These are phyloP conservation scores for Cardamine chenopodiifolia DNA, from an alignment of 345 rosid species.

Conservation along the genomic window DNA sequence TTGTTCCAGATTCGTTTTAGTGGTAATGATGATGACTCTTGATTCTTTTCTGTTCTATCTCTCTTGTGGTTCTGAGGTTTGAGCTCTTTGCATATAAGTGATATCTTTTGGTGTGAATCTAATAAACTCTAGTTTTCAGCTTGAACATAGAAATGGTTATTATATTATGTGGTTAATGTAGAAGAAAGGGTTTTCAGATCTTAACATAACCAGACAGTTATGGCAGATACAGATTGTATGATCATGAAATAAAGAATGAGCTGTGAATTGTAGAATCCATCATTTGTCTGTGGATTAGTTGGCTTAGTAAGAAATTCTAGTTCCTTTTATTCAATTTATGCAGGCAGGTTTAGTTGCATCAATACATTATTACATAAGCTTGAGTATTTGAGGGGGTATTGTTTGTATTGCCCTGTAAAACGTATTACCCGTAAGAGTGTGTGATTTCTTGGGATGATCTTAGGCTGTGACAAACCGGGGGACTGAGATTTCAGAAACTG, in stretches of 20 bases:
- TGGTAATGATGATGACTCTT: no score
- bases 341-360: slow-evolving; percentile 5
- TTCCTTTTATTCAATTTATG: not conserved
- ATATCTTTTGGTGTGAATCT: not conserved
- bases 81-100: slow-evolving; percentile 8
- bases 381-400: slow-evolving; percentile 2
- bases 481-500: slow-evolving; percentile 51
- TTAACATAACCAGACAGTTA: no score
- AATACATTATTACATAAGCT: not conserved
- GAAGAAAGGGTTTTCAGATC: not conserved
- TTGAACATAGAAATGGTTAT: not conserved
- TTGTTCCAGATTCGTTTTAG: slow-evolving; percentile 28
- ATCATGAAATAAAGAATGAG: not conserved
- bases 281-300: not conserved
- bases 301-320: not conserved
- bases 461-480: slow-evolving; percentile 54
- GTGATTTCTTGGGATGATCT: slow-evolving; percentile 41
- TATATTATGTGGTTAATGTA: slow-evolving; percentile 6
- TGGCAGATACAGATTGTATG: no score
- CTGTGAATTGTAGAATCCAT: not conserved
- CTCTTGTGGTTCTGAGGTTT: not conserved
- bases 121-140: not conserved
- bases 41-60: no score
- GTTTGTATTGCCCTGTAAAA: not conserved
- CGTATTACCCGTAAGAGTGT: slow-evolving; percentile 10